Evolutionary conservation across 2,329 filamentous ascomycete species (phyloP).

Genomic region (Chaetomium sp.): DNA sequence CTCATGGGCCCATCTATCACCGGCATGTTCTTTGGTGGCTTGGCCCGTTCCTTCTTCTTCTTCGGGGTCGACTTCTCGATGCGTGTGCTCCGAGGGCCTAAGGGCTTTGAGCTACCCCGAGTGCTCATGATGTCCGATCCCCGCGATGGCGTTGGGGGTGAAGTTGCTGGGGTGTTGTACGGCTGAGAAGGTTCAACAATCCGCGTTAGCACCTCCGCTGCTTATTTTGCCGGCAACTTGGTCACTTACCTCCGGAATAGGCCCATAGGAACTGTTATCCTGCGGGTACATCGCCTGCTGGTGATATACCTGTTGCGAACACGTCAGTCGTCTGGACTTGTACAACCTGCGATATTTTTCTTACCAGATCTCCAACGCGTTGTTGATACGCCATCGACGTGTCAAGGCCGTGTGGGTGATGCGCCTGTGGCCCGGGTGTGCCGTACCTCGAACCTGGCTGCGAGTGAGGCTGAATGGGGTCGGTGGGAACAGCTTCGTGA

Average conservation of each 20-base stretch:
- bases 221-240: neutral
- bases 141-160: slow-evolving; percentile 50
- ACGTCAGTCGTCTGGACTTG: slow-evolving; percentile 22
- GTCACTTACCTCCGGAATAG: slow-evolving; percentile 35
- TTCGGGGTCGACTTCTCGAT: slow-evolving; percentile 42
- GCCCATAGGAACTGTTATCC: slow-evolving; percentile 35
- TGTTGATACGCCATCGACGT: slow-evolving; percentile 39
- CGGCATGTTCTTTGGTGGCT: slow-evolving; percentile 50
- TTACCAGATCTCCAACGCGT: slow-evolving; percentile 29
- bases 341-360: neutral
- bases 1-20: slow-evolving; percentile 70
- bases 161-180: slow-evolving; percentile 56
- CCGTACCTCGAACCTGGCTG: slow-evolving; percentile 44
- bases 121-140: slow-evolving; percentile 43
- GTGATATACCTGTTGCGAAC: slow-evolving; percentile 29
- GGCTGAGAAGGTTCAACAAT: slow-evolving; percentile 37
- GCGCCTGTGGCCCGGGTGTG: slow-evolving; percentile 42
- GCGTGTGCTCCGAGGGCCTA: slow-evolving; percentile 38
- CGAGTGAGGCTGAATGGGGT: slow-evolving; percentile 40
- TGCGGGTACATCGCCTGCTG: slow-evolving; percentile 32
- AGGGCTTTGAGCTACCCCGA: slow-evolving; percentile 41
- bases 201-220: slow-evolving; percentile 13
- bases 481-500: slow-evolving; percentile 36
- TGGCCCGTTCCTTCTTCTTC: slow-evolving; percentile 46
- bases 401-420: slow-evolving; percentile 36